phyloP scores from a whole-genome alignment of 805 yeast species.

The Myxozyma lipomycoides region DNA sequence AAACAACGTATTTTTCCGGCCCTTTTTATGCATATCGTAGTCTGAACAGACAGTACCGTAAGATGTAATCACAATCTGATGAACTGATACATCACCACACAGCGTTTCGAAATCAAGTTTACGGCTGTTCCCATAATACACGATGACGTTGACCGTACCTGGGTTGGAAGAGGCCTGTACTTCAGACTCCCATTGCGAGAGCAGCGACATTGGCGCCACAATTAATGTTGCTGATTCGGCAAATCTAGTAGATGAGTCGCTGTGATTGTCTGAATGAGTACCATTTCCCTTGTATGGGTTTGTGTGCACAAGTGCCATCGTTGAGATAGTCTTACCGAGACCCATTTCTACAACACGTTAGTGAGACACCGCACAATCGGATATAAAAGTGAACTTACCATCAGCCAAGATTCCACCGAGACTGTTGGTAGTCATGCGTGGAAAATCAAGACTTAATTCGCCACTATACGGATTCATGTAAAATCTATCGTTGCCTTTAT shows the following conservation, averaged over 20 bases:
- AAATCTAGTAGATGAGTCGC: slow-evolving; percentile 3
- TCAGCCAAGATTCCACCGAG: slow-evolving; percentile 90
- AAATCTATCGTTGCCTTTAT: slow-evolving; percentile 25
- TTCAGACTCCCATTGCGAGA: slow-evolving; percentile 90
- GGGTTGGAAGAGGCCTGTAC: slow-evolving; percentile 49
- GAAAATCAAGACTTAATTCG: slow-evolving; percentile 64
- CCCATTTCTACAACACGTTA: slow-evolving; percentile 61
- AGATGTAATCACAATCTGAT: slow-evolving; percentile 75
- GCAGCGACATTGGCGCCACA: slow-evolving; percentile 83
- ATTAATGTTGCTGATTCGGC: slow-evolving; percentile 57
- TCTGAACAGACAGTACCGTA: slow-evolving; percentile 85
- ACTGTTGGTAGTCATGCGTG: slow-evolving; percentile 51
- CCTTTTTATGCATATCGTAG: slow-evolving; percentile 45
- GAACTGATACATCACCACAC: slow-evolving; percentile 41
- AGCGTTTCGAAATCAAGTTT: slow-evolving; percentile 45
- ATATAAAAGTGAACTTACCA: slow-evolving; percentile 39
- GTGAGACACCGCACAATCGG: neutral
- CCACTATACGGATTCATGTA: slow-evolving; percentile 39
- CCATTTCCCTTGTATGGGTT: slow-evolving; percentile 30
- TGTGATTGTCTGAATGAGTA: neutral
- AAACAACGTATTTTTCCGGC: slow-evolving; percentile 50
- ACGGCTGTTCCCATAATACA: slow-evolving; percentile 72
- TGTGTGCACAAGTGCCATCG: slow-evolving; percentile 66
- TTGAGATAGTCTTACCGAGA: slow-evolving; percentile 84
- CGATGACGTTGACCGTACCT: slow-evolving; percentile 35